Percentiles rank a stretch among this genome's conserved stretches.
Conservation (phyloP, 2,329 filamentous ascomycete species). For the Aspergillus sp. region DNA sequence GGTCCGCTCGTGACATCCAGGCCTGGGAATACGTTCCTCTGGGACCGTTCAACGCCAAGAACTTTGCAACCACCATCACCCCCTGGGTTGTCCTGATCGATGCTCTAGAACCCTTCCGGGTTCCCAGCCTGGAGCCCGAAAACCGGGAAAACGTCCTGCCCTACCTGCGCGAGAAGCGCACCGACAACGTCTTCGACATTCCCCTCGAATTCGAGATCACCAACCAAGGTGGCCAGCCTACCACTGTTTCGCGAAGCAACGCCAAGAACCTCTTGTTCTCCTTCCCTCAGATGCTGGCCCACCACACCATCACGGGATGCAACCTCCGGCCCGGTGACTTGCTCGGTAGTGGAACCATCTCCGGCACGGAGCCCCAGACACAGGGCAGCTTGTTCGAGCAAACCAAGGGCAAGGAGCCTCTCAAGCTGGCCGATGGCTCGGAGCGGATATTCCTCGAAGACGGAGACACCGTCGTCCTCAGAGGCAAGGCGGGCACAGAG, state of each 20-base stretch:
- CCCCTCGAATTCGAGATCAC: conserved; percentile 63
- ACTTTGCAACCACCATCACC: conserved; percentile 76
- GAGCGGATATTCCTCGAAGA: conserved; percentile 73
- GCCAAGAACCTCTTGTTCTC: conserved; percentile 74
- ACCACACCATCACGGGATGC: conserved; percentile 76
- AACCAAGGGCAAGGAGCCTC: conserved; percentile 66
- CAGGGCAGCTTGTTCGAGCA: conserved; percentile 73
- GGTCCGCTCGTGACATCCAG: conserved; percentile 82
- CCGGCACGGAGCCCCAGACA: conserved; percentile 59
- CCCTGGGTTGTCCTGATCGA: conserved; percentile 78
- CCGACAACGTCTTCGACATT: conserved; percentile 67
- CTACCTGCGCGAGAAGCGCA: conserved; percentile 64
- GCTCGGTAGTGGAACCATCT: conserved; percentile 78
- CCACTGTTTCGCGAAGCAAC: conserved; percentile 62
- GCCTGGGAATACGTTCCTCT: conserved; percentile 82
- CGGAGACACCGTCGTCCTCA: conserved; percentile 69
- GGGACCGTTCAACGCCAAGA: conserved; percentile 82
- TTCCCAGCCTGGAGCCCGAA: conserved; percentile 53
- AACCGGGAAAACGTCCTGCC: conserved; percentile 60
- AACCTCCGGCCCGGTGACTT: conserved; percentile 73
- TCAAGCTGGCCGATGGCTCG: conserved; percentile 65
- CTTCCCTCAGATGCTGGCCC: conserved; percentile 79
- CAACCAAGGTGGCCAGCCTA: conserved; percentile 51
- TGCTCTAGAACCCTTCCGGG: conserved; percentile 69
- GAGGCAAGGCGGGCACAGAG: conserved; percentile 66